phyloP scores from a whole-genome alignment of 2,329 filamentous ascomycete species.

The Mycogone perniciosa region DNA sequence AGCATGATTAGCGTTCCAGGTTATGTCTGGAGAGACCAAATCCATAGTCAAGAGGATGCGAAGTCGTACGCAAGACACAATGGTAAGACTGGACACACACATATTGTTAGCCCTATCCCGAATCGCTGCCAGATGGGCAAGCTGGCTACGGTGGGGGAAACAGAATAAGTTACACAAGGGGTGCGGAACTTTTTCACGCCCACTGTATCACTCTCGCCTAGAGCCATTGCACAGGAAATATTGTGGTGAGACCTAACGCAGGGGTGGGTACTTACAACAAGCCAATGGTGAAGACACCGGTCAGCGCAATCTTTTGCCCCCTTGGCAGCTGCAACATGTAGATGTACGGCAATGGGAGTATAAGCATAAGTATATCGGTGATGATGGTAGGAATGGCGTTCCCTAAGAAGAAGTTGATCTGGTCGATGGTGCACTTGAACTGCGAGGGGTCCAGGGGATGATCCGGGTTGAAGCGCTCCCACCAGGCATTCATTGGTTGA shows the following conservation, averaged over 20 bases:
- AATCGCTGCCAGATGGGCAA: too few species aligned
- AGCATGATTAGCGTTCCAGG: constrained; percentile 20
- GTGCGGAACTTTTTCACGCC: too few species aligned
- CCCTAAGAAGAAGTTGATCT: constrained; percentile 21
- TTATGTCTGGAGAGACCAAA: constrained; percentile 18
- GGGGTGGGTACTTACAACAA: constrained; percentile 16
- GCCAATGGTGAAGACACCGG: constrained; percentile 21
- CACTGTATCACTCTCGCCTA: too few species aligned
- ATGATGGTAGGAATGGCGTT: constrained; percentile 24
- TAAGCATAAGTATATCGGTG: constrained; percentile 22
- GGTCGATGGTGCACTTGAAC: constrained; percentile 15
- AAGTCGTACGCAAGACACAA: constrained; percentile 16
- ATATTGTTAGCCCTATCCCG: not conserved
- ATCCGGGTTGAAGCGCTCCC: constrained; percentile 15
- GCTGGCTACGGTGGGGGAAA: too few species aligned
- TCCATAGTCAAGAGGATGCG: constrained; percentile 12
- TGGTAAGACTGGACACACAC: constrained; percentile 10
- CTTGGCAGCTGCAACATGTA: constrained; percentile 21
- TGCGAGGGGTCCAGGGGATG: constrained; percentile 11
- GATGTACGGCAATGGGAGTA: constrained; percentile 23
- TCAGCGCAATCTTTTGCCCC: constrained; percentile 20
- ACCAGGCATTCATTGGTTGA: constrained; percentile 15
- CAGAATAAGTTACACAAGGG: too few species aligned
- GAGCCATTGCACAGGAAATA: not conserved
- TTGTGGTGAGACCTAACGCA: not conserved